Evolutionary conservation across 768 basidiomycete species (phyloP), one percentile per base, ranked within the genome.

Genomic region (Dioszegia aurantiaca): DNA sequence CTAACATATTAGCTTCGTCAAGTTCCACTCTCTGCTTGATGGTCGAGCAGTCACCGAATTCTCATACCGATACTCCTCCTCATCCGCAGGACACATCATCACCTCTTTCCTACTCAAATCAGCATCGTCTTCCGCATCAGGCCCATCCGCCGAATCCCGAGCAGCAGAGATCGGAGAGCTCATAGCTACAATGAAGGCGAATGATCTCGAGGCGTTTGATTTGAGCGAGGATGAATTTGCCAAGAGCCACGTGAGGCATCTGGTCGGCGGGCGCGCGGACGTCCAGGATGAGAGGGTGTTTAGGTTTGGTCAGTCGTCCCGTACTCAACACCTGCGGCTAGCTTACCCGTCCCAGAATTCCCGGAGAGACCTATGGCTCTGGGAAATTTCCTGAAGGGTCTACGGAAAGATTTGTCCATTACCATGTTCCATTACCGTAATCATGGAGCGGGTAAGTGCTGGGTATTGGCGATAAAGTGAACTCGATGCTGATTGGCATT

Each of bases 371-470:
- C 91, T 0, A 87, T 86, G 2, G 95, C 94, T 3, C 80, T 99
- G 57, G 85, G 89, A 41, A 89, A 88, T 64, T 99, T 98, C 80
- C 80, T 99, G 59, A 80, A 86, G 27, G 88, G 87, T 2, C 74
- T 99, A 43, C 87, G 87, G 30, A 79, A 83, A 19, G 86, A 85
- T 24, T 97, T 93, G 92, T 97, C 93, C 76, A 90, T 99, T 47
- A 88, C 91, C 1, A 75, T 99, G 63, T 99, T 98, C 80, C 95
- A 99, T 75, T 99, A 99, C 77, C 83, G 95, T 55, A 97, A 98
- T 74, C 94, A 98, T 59, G 95, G 95, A 28, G 90, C 88, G 72
- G 93, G 93, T 90, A 65, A 58, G 86, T 36, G 3, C 1, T 9
- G 2, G 16, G 28, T 36, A 19, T 31, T 21, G n/a, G n/a, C n/a